Evolutionary conservation across 352 stramenopile species (phyloP).

Genomic region (Bremia lactucae): DNA sequence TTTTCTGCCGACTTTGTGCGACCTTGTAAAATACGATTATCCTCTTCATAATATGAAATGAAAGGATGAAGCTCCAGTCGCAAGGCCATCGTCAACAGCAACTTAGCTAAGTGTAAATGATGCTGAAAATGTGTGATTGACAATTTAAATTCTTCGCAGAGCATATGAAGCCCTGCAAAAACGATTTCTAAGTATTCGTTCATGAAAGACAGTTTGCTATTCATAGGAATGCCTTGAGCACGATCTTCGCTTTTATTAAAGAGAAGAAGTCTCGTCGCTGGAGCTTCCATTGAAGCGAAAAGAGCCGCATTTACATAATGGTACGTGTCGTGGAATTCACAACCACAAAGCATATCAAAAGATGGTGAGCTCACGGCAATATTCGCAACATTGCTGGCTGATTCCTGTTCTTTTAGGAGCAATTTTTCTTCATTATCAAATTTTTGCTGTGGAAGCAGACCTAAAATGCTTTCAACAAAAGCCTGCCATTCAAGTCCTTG

Average conservation of each 20-base stretch:
- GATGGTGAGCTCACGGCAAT: constrained; percentile 5
- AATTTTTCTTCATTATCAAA: neutral
- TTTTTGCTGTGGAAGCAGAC: constrained; percentile 5
- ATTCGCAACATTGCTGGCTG: neutral
- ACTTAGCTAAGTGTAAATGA: constrained; percentile 24
- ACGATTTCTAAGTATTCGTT: constrained; percentile 12
- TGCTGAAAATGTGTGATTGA: constrained; percentile 23
- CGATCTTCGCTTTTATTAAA: neutral
- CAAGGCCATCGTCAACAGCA: constrained; percentile 28
- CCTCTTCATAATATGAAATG: constrained; percentile 40
- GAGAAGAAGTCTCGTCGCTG: constrained; percentile 1
- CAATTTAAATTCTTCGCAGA: constrained; percentile 62
- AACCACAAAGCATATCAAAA: constrained; percentile 35
- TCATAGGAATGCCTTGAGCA: neutral
- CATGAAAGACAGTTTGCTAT: neutral
- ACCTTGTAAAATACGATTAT: constrained; percentile 17
- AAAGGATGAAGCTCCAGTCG: constrained; percentile 26
- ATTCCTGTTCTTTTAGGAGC: neutral
- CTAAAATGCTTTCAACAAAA: constrained; percentile 12
- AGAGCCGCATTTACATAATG: constrained; percentile 31
- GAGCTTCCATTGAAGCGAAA: constrained; percentile 26
- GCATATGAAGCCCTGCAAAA: constrained; percentile 50
- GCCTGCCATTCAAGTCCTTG: constrained; percentile 21
- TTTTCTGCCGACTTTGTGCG: neutral
- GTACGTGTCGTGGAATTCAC: constrained; percentile 34